A percentile compares a stretch with the other conserved stretches of the same genome.
phyloP scores from a whole-genome alignment of 345 rosid species.

The Toxicodendron radicans region DNA sequence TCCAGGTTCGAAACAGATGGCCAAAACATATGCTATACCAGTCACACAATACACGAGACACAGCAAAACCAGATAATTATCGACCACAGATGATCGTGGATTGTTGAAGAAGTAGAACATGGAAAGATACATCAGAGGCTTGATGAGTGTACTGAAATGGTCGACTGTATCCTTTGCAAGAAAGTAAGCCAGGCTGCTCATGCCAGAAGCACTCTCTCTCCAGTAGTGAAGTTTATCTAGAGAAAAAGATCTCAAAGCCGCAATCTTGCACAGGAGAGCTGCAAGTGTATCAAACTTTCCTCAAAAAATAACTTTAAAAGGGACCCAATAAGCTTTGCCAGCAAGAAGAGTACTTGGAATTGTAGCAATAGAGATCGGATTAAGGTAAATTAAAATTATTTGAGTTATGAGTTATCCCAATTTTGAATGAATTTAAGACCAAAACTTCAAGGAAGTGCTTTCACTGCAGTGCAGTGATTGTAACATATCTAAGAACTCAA shows the following conservation, averaged over 20 bases:
- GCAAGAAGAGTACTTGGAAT: not conserved
- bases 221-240: slow-evolving; percentile 90
- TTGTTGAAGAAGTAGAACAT: slow-evolving; percentile 99
- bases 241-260: slow-evolving; percentile 90
- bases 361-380: not conserved
- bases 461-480: not conserved
- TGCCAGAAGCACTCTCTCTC: slow-evolving; percentile 97
- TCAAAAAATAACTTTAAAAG: not conserved
- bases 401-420: not conserved
- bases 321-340: not conserved
- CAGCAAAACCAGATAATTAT: slow-evolving; percentile 72
- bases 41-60: slow-evolving; percentile 95
- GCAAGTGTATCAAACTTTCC: slow-evolving; percentile 27
- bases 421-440: not conserved
- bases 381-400: not conserved
- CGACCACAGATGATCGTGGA: slow-evolving; percentile 74
- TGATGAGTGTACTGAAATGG: slow-evolving; percentile 83
- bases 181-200: slow-evolving; percentile 93
- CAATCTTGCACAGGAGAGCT: slow-evolving; percentile 93
- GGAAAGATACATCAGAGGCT: slow-evolving; percentile 86
- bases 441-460: not conserved
- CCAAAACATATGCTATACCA: slow-evolving; percentile 81
- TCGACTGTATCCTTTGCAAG: slow-evolving; percentile 89
- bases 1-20: slow-evolving; percentile 78
- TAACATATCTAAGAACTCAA: not conserved